Evolutionary conservation across 2,329 filamentous ascomycete genomes (phyloP).

Genomic region (Botrytis pseudocinerea): DNA sequence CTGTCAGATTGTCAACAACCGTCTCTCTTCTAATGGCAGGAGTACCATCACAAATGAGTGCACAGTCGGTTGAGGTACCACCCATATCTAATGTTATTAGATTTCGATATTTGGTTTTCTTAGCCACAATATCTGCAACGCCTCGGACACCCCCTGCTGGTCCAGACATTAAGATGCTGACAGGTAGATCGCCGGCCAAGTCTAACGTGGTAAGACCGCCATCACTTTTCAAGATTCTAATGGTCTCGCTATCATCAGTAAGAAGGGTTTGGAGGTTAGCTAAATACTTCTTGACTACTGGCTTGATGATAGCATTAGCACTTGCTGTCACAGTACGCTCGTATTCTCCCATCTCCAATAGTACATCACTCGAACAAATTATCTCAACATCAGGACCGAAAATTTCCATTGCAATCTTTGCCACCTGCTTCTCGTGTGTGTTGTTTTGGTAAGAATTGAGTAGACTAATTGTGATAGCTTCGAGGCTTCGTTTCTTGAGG

Average conservation of each 20-base stretch:
- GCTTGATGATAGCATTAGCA: conserved; percentile 11
- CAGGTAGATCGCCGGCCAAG: conserved; percentile 4
- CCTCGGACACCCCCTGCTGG: conserved; percentile 9
- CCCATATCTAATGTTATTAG: conserved; percentile 20
- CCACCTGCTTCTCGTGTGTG: conserved; percentile 7
- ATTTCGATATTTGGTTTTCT: conserved; percentile 15
- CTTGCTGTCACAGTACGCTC: conserved; percentile 12
- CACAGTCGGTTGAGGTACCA: conserved; percentile 8
- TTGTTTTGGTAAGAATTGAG: conserved; percentile 12
- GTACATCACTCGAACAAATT: conserved; percentile 17
- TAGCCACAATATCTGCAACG: conserved; percentile 4
- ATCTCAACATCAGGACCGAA: conserved; percentile 16
- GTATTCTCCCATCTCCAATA: conserved; percentile 15
- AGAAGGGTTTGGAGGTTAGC: conserved; percentile 12
- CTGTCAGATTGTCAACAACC: conserved; percentile 11
- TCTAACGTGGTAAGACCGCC: conserved; percentile 16
- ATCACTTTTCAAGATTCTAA: conserved; percentile 21
- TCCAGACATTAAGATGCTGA: conserved; percentile 11
- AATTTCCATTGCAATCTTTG: background rate
- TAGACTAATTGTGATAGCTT: conserved; percentile 19
- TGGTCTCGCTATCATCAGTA: conserved; percentile 12
- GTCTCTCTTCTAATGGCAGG: conserved; percentile 8
- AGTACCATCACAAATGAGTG: conserved; percentile 3
- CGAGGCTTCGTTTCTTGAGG: background rate
- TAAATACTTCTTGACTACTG: conserved; percentile 9